These are phyloP conservation scores for Arctostaphylos glauca DNA, from an alignment of 148 eudicot genomes.

Conservation along the genomic window DNA sequence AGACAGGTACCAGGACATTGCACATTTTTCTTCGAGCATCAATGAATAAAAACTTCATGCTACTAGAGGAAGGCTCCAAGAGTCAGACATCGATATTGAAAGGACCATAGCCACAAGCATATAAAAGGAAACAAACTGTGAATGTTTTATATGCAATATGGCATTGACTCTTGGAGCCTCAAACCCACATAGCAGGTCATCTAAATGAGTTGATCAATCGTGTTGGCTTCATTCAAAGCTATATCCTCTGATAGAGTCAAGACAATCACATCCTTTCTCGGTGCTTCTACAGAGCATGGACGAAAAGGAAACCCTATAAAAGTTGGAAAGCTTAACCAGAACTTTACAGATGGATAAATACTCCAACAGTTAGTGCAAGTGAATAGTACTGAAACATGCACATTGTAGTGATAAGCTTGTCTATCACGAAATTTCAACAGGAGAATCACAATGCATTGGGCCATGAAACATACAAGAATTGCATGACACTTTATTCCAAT, in stretches of 20 bases:
- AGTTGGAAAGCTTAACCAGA: neutral
- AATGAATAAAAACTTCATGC: neutral
- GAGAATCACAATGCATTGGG: neutral
- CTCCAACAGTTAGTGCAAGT: neutral
- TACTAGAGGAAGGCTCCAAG: constrained; percentile 1
- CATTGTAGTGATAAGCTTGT: neutral
- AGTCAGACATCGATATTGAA: neutral
- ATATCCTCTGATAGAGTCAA: neutral
- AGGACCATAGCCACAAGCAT: neutral
- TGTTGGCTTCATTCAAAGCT: neutral
- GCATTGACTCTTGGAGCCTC: neutral
- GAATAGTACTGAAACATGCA: neutral
- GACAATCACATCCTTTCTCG: neutral
- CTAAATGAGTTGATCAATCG: neutral
- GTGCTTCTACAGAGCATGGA: neutral
- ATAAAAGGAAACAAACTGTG: constrained; percentile 1
- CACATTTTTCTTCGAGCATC: neutral
- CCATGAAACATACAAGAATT: neutral
- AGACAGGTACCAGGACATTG: neutral
- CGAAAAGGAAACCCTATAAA: neutral
- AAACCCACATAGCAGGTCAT: neutral
- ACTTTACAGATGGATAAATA: neutral
- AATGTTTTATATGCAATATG: neutral
- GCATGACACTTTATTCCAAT: neutral
- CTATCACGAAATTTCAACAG: neutral